Base-by-base conservation (phyloP, 2,329 filamentous ascomycete genomes). In the Xenoacremonium recifei region DNA sequence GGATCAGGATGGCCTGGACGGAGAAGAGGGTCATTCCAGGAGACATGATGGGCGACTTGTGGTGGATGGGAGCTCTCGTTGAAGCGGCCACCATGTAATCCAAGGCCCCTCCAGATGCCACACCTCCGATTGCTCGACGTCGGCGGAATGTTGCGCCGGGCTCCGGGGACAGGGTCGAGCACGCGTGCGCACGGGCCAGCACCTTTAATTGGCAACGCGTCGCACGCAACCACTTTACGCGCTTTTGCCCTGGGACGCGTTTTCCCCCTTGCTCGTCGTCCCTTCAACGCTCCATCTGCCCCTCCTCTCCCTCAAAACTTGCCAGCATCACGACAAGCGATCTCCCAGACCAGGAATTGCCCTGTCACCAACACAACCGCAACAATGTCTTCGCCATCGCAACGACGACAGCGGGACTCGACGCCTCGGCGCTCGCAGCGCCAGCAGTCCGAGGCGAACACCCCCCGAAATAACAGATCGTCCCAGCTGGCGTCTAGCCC, bases 1-100 rank as follows among this genome's bases (percentile, higher is more conserved):
- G 83, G 57, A 91, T 82, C 54, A 89, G 76, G 65, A 91, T 77
- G 62, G 87, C 87, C 66, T 87, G 85, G 62, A 90, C 77, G 59
- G 84, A 82, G 72, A 86, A 85, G 33, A 90, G 78, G 50, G 84
- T 85, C 72, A 89, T 82, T 70, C 82, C 80, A 50, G 84, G 83
- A 55, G 84, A 79, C 86, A 90, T 89, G 49, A 39, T 62, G 58
- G 51, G 43, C 42, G 41, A n/a, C n/a, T 48, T 47, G 46, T 32
- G 33, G 27, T n/a, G n/a, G 43, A 31, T 35, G 39, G 20, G 37
- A 40, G 42, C 39, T 39, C 33, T 37, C 44, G 49, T 40, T 55
- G 39, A 44, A 44, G 40, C 47, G 35, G 44, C 45, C 45, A 43
- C 48, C 45, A 43, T 54, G 41, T 50, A 46, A 39, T n/a, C n/a